Evolutionary conservation across 2,329 filamentous ascomycete species (phyloP).

Genomic region (Penicillium glabrum): DNA sequence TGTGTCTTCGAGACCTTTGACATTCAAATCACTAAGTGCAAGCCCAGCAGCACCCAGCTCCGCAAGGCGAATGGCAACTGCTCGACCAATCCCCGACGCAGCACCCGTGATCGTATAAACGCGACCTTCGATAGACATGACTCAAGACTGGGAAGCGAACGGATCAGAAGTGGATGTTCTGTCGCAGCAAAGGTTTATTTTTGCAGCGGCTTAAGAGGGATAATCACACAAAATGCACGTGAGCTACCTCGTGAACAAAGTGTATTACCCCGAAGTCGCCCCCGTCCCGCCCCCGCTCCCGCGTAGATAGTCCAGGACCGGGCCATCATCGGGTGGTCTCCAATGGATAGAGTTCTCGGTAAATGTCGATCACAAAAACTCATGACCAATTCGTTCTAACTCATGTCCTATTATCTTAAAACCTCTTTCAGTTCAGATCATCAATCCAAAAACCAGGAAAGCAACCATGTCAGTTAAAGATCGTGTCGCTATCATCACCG

Average conservation of each 20-base stretch:
- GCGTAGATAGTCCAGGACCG: background rate
- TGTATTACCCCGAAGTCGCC: background rate
- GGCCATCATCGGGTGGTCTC: background rate
- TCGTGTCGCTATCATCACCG: background rate
- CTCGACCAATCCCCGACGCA: background rate
- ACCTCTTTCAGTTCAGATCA: background rate
- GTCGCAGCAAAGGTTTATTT: background rate
- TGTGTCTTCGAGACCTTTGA: background rate
- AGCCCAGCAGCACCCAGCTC: background rate
- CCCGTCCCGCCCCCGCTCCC: background rate
- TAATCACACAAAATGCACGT: background rate
- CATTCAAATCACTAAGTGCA: background rate
- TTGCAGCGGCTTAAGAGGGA: background rate
- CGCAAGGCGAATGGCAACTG: background rate
- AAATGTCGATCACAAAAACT: background rate
- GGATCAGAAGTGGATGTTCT: background rate
- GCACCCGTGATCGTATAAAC: background rate
- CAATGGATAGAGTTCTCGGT: background rate
- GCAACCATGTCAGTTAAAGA: background rate
- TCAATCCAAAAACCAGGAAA: background rate
- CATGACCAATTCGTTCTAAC: background rate
- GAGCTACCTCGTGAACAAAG: background rate
- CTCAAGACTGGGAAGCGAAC: background rate
- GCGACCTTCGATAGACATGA: background rate
- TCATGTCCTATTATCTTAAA: background rate